phyloP scores from a whole-genome alignment of 805 yeast genomes.

The Candida takata region DNA sequence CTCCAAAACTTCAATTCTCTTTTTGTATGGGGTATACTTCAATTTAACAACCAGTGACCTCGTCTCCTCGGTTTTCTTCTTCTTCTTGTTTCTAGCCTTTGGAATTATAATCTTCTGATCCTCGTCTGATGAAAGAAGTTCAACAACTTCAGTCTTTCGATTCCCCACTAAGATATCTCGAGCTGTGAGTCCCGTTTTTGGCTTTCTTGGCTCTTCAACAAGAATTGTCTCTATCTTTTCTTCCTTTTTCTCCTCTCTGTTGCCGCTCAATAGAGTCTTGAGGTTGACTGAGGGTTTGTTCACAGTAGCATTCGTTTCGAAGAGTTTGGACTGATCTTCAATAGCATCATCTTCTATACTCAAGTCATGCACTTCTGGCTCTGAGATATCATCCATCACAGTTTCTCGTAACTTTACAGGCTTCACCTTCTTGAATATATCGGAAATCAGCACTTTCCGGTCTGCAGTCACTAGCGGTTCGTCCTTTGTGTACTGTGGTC shows the following conservation, averaged over 20 bases:
- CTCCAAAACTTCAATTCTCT: conserved; percentile 17
- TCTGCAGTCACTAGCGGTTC: not conserved
- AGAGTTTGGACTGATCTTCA: not conserved
- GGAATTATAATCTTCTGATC: not conserved
- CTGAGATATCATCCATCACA: not conserved
- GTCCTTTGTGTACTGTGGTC: not conserved
- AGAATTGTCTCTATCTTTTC: not conserved
- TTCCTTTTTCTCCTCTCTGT: conserved; percentile 1
- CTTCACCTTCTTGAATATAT: conserved; percentile 9
- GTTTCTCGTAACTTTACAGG: conserved; percentile 2
- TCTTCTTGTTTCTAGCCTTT: conserved; percentile 1
- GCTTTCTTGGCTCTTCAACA: not conserved
- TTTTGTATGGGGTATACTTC: conserved; percentile 15
- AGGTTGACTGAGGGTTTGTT: conserved; percentile 2
- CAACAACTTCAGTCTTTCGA: conserved; percentile 7
- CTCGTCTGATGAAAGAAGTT: conserved; percentile 11
- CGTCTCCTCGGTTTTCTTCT: conserved; percentile 2
- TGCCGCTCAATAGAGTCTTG: conserved; percentile 6
- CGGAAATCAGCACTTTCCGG: conserved; percentile 8
- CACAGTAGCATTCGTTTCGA: not conserved
- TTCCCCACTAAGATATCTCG: conserved; percentile 12
- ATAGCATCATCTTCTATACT: not conserved
- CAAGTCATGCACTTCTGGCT: not conserved
- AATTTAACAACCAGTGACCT: conserved; percentile 9
- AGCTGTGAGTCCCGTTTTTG: conserved; percentile 11